Percentiles rank a stretch among this genome's conserved stretches.
These are phyloP conservation scores for Ceratocystis eucalypticola DNA, from an alignment of 2,329 filamentous ascomycete genomes.

Conservation along the genomic window DNA sequence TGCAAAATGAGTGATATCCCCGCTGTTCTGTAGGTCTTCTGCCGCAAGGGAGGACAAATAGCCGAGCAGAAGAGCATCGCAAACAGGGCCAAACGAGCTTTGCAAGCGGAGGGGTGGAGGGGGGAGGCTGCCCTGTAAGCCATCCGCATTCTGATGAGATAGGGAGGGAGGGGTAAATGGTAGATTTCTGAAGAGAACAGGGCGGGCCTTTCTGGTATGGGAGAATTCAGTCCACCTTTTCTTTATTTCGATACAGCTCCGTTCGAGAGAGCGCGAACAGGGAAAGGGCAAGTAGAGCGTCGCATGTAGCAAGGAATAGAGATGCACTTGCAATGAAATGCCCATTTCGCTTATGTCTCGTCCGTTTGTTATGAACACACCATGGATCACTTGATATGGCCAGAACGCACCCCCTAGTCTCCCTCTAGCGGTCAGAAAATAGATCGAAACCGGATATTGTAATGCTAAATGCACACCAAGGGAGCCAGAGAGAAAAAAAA, in stretches of 20 bases:
- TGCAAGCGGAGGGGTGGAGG: neutral
- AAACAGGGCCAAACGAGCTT: conserved; percentile 1
- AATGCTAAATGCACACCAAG: neutral
- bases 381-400: neutral
- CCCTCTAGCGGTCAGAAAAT: neutral
- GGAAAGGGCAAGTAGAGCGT: neutral
- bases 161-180: too few relatives aligned
- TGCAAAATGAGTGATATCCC: neutral
- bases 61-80: neutral
- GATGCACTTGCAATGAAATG: neutral
- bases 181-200: neutral
- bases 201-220: neutral
- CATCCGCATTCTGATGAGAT: neutral
- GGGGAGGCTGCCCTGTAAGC: neutral
- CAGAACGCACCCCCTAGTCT: neutral
- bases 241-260: neutral
- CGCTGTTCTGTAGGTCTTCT: conserved; percentile 8
- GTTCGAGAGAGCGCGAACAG: neutral
- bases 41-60: conserved; percentile 3
- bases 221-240: neutral
- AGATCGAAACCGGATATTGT: neutral
- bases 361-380: neutral
- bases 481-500: neutral
- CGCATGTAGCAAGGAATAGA: neutral
- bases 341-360: conserved; percentile 7